These are phyloP conservation scores for Talaromyces adpressus DNA, from an alignment of 495 filamentous ascomycete species.

Conservation along the genomic window DNA sequence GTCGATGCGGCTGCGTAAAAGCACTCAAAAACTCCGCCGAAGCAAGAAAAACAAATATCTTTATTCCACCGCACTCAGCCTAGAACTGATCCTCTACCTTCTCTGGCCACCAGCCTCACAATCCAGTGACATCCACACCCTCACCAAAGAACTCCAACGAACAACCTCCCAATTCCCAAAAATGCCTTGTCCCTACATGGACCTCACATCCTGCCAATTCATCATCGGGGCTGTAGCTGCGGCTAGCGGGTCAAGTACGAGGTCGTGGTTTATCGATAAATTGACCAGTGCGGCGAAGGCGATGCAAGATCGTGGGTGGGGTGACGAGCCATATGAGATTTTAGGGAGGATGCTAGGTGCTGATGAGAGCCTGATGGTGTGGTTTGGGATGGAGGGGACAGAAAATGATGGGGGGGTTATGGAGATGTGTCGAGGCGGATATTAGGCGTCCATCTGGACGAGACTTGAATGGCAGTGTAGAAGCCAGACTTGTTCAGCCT, in stretches of 20 bases:
- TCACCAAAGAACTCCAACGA: conserved; percentile 15
- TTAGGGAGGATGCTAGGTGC: background rate
- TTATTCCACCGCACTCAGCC: background rate
- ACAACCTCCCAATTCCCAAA: conserved; percentile 11
- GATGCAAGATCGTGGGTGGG: conserved; percentile 13
- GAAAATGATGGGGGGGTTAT: background rate
- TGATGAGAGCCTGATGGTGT: background rate
- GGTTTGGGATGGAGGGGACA: background rate
- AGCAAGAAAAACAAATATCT: background rate
- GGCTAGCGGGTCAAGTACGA: conserved; percentile 11
- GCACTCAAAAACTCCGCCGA: background rate
- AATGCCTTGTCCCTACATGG: conserved; percentile 16
- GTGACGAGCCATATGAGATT: background rate
- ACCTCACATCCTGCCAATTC: conserved; percentile 18
- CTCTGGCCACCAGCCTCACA: conserved; percentile 10
- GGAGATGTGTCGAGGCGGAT: background rate
- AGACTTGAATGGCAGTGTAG: background rate
- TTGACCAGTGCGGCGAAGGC: conserved; percentile 11
- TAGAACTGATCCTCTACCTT: conserved; percentile 12
- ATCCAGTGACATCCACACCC: conserved; percentile 4
- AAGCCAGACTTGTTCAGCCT: background rate
- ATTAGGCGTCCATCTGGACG: background rate
- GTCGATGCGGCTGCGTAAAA: background rate
- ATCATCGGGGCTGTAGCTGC: conserved; percentile 19
- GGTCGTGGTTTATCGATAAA: conserved; percentile 17